Evolutionary conservation across 2,329 filamentous ascomycete genomes (phyloP).

Genomic region (Paracoccidioides lutzii): DNA sequence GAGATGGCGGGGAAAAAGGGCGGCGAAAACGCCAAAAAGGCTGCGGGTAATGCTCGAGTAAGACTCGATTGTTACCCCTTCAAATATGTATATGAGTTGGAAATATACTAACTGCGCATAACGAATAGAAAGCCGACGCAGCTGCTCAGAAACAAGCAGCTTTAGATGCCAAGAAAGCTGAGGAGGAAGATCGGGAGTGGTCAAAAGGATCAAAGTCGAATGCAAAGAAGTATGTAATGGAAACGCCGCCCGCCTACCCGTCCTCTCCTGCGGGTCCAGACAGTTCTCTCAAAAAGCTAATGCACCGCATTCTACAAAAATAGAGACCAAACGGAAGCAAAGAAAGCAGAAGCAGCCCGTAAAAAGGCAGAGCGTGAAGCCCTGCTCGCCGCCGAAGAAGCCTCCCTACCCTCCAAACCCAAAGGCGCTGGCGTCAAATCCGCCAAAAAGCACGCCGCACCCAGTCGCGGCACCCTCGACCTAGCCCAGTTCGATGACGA

Average conservation of each 20-base stretch:
- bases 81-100: slow-evolving; percentile 1
- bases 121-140: slow-evolving; percentile 68
- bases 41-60: slow-evolving; percentile 59
- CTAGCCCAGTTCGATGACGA: slow-evolving; percentile 59
- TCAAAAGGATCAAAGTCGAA: slow-evolving; percentile 70
- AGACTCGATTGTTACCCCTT: slow-evolving; percentile 12
- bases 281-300: neutral
- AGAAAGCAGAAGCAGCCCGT: slow-evolving; percentile 65
- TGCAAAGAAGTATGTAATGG: slow-evolving; percentile 67
- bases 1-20: slow-evolving; percentile 61
- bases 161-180: slow-evolving; percentile 52
- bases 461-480: slow-evolving; percentile 51
- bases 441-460: slow-evolving; percentile 33
- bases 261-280: neutral
- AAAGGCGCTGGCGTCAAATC: slow-evolving; percentile 42
- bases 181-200: slow-evolving; percentile 66
- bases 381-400: slow-evolving; percentile 70
- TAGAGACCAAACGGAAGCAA: slow-evolving; percentile 73
- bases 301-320: neutral
- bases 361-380: slow-evolving; percentile 92
- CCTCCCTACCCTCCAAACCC: slow-evolving; percentile 44
- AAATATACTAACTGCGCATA: neutral
- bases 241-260: neutral
- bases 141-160: slow-evolving; percentile 67
- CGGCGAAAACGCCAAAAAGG: slow-evolving; percentile 78